phyloP scores from a whole-genome alignment of 1,139 yeast species.

The Taphrina betulina region DNA sequence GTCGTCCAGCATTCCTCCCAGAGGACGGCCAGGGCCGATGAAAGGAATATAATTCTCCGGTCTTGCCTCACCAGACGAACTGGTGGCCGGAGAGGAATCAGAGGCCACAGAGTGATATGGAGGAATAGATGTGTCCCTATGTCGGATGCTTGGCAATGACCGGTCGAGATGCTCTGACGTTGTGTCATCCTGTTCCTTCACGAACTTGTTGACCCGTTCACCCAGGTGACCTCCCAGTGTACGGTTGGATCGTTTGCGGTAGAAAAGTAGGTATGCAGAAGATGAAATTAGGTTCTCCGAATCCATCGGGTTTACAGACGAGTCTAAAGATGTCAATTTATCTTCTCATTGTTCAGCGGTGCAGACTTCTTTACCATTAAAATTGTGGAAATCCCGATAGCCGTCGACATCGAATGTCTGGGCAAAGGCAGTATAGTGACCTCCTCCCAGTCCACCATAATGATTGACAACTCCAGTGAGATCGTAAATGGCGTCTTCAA shows the following conservation, averaged over 20 bases:
- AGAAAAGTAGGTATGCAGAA: slow-evolving; percentile 85
- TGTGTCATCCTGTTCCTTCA: not conserved
- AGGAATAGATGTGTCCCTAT: not conserved
- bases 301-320: slow-evolving; percentile 61
- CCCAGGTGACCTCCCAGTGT: slow-evolving; percentile 13
- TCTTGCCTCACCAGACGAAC: slow-evolving; percentile 5
- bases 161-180: not conserved
- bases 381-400: slow-evolving; percentile 71
- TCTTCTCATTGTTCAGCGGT: not conserved
- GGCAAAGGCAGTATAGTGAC: slow-evolving; percentile 91
- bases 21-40: slow-evolving; percentile 17
- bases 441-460: slow-evolving; percentile 95
- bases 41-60: slow-evolving; percentile 8
- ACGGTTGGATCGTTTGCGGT: slow-evolving; percentile 55
- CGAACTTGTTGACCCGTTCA: not conserved
- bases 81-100: slow-evolving; percentile 11
- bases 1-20: slow-evolving; percentile 9
- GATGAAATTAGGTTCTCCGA: slow-evolving; percentile 65
- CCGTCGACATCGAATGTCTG: slow-evolving; percentile 67
- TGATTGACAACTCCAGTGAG: slow-evolving; percentile 92
- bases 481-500: slow-evolving; percentile 59
- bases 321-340: slow-evolving; percentile 45
- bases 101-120: slow-evolving; percentile 4
- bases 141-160: too few relatives aligned
- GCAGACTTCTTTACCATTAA: slow-evolving; percentile 61